phyloP scores from a whole-genome alignment of 331 rosid species.

The Telfairia occidentalis region DNA sequence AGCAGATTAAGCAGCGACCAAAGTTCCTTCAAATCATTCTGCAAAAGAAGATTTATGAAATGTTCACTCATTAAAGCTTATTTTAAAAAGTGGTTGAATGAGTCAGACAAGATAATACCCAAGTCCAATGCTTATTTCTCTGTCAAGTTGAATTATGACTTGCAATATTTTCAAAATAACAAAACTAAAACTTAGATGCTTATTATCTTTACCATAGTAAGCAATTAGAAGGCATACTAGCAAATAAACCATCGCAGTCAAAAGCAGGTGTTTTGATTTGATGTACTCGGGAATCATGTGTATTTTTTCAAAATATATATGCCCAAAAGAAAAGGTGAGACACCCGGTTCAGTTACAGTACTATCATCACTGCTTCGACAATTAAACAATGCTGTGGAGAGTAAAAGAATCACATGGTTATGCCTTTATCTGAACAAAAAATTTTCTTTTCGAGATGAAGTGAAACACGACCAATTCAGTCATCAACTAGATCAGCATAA shows the following conservation, averaged over 20 bases:
- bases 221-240: background rate
- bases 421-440: background rate
- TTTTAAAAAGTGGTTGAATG: background rate
- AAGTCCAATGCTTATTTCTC: background rate
- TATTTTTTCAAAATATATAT: background rate
- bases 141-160: background rate
- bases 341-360: background rate
- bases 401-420: background rate
- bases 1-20: slow-evolving; percentile 99
- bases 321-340: background rate
- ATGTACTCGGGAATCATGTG: background rate
- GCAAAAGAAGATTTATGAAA: slow-evolving; percentile 23
- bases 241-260: background rate
- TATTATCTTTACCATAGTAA: background rate
- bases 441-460: background rate
- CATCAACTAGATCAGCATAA: background rate
- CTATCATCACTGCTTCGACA: background rate
- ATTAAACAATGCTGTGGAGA: background rate
- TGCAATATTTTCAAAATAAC: background rate
- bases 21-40: slow-evolving; percentile 99
- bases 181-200: background rate
- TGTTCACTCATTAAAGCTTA: background rate
- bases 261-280: background rate
- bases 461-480: background rate
- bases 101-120: background rate